Evolutionary conservation across 805 yeast species (phyloP).

Genomic region (Candida ovalis): DNA sequence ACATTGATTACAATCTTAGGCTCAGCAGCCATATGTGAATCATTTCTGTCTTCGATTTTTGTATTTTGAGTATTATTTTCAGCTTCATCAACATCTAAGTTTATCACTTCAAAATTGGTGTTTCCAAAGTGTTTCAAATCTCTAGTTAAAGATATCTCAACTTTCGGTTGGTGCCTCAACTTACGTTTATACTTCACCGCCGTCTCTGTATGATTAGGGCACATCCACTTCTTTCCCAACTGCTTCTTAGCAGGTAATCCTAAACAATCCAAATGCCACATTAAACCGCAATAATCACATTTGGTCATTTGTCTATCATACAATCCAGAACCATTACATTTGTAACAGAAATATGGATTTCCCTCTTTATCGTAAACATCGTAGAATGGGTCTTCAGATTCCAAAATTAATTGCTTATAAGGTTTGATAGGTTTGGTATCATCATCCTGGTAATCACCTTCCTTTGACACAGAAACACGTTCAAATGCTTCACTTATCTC

Average conservation of each 20-base stretch:
- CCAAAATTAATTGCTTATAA: conserved; percentile 39
- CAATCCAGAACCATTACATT: conserved; percentile 70
- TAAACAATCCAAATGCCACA: conserved; percentile 91
- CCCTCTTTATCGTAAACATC: conserved; percentile 64
- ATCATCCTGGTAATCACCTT: conserved; percentile 71
- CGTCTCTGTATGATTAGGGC: conserved; percentile 77
- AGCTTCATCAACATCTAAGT: conserved; percentile 36
- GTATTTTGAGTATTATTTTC: neutral
- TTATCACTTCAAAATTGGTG: conserved; percentile 48
- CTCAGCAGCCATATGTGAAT: too few species aligned
- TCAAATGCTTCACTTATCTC: conserved; percentile 67
- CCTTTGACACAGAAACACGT: conserved; percentile 61
- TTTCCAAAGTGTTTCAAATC: conserved; percentile 43
- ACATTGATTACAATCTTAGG: neutral
- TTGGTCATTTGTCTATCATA: conserved; percentile 52
- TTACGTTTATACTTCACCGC: conserved; percentile 45
- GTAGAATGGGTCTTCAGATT: conserved; percentile 53
- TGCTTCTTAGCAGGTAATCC: conserved; percentile 72
- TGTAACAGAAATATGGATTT: conserved; percentile 65
- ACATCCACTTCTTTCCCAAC: conserved; percentile 80
- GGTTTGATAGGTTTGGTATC: conserved; percentile 48
- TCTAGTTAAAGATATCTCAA: conserved; percentile 53
- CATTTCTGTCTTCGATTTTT: neutral
- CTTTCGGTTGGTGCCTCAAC: conserved; percentile 45
- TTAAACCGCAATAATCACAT: conserved; percentile 79